A percentile compares a stretch with the other conserved stretches of the same genome.
These are phyloP conservation scores for Pseudopithomyces maydicus DNA, from an alignment of 2,329 filamentous ascomycete species.

Conservation along the genomic window DNA sequence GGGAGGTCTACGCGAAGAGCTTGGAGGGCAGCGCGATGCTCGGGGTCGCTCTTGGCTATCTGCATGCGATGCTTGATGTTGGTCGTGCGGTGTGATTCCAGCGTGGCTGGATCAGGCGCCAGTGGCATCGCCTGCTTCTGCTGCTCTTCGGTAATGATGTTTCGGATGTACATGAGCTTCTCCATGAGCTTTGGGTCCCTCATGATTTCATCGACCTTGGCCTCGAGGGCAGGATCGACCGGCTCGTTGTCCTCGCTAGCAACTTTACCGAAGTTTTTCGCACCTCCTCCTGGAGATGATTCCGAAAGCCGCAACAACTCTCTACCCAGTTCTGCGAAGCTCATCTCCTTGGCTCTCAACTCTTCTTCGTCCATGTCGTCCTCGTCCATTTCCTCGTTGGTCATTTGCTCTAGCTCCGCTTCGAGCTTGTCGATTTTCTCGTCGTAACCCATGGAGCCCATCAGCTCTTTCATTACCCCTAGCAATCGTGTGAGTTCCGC, in stretches of 20 bases:
- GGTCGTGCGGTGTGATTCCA: constrained; percentile 27
- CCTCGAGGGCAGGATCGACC: constrained; percentile 34
- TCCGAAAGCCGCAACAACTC: constrained; percentile 28
- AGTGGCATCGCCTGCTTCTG: constrained; percentile 17
- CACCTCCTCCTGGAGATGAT: constrained; percentile 9
- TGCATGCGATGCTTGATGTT: constrained; percentile 32
- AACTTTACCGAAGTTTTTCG: constrained; percentile 6
- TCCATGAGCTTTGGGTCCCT: constrained; percentile 39
- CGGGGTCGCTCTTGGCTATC: constrained; percentile 31
- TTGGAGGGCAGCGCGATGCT: constrained; percentile 34
- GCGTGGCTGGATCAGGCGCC: constrained; percentile 36
- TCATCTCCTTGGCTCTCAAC: constrained; percentile 23
- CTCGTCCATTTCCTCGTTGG: constrained; percentile 27
- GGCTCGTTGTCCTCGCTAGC: constrained; percentile 24
- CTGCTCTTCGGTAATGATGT: constrained; percentile 25
- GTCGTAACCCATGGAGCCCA: constrained; percentile 22
- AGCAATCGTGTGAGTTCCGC: constrained; percentile 29
- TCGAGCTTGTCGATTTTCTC: constrained; percentile 19
- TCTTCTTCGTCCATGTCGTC: constrained; percentile 22
- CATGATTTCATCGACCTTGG: constrained; percentile 42
- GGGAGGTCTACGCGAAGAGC: constrained; percentile 33
- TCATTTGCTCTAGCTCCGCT: constrained; percentile 23
- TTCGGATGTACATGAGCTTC: constrained; percentile 38
- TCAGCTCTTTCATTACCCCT: constrained; percentile 31
- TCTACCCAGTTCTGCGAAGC: constrained; percentile 25